These are phyloP conservation scores for Elymus sibiricus DNA, from an alignment of 176 grass and related monocot genomes.

Conservation along the genomic window DNA sequence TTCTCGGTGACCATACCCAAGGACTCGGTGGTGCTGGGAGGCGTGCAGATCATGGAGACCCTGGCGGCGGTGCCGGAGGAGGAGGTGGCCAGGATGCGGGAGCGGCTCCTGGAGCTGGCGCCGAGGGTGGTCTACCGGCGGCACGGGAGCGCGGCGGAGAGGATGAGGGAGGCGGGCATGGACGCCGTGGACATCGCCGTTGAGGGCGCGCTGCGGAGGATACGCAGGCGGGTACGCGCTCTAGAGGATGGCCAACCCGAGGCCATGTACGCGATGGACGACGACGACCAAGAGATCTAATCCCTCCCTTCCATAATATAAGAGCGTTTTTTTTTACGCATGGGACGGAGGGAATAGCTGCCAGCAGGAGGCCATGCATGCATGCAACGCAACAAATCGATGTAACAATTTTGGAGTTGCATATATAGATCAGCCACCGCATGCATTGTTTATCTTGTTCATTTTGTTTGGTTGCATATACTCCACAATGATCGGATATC, in stretches of 20 bases:
- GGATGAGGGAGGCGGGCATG: not conserved
- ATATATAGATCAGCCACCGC: too few species aligned
- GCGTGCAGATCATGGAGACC: not conserved
- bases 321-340: too few species aligned
- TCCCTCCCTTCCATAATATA: too few species aligned
- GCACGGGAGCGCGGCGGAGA: not conserved
- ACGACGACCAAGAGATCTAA: not conserved
- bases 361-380: too few species aligned
- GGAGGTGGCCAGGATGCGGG: conserved; percentile 1
- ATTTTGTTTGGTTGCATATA: too few species aligned
- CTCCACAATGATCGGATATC: too few species aligned
- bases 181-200: not conserved
- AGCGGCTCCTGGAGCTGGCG: not conserved
- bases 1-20: conserved; percentile 14
- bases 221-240: not conserved
- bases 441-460: too few species aligned
- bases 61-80: not conserved
- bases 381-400: too few species aligned
- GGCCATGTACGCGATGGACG: not conserved
- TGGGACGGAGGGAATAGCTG: not conserved
- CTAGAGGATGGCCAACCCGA: not conserved
- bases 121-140: not conserved
- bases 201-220: not conserved
- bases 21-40: not conserved
- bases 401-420: too few species aligned